These are phyloP conservation scores for Helicocarpus griseus DNA, from an alignment of 2,329 filamentous ascomycete species.

Conservation along the genomic window DNA sequence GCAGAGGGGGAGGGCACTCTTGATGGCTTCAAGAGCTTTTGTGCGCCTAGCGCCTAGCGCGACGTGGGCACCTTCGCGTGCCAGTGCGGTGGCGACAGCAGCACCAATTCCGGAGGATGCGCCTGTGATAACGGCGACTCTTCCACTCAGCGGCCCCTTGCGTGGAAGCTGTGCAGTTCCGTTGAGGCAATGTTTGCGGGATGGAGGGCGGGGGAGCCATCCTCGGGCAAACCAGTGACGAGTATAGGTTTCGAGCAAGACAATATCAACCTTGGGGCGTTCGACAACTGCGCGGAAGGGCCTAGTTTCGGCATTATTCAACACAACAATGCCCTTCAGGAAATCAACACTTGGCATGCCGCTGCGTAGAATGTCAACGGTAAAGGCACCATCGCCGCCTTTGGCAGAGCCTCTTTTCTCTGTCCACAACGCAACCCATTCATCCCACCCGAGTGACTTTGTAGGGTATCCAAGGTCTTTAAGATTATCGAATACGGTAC, in stretches of 20 bases:
- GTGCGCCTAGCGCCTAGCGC: constrained; percentile 62
- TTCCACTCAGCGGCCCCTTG: constrained; percentile 51
- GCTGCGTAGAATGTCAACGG: constrained; percentile 67
- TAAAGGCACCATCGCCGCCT: constrained; percentile 62
- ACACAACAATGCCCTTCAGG: constrained; percentile 59
- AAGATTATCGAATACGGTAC: constrained; percentile 55
- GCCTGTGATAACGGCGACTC: constrained; percentile 67
- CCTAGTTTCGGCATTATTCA: constrained; percentile 60
- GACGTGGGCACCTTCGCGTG: constrained; percentile 60
- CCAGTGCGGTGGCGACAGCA: constrained; percentile 60
- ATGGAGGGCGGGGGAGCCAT: constrained; percentile 59
- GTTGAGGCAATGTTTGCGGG: constrained; percentile 38
- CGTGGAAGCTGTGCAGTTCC: constrained; percentile 34
- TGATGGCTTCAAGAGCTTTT: constrained; percentile 58
- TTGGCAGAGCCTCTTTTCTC: constrained; percentile 57
- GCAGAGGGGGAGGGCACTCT: constrained; percentile 47
- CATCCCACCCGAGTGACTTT: constrained; percentile 55
- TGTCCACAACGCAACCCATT: constrained; percentile 66
- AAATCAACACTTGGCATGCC: constrained; percentile 71
- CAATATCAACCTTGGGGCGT: constrained; percentile 58
- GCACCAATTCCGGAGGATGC: constrained; percentile 73
- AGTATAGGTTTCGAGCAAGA: constrained; percentile 66
- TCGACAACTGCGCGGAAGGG: constrained; percentile 47
- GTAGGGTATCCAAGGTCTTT: constrained; percentile 61
- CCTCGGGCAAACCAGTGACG: constrained; percentile 73